Base-by-base conservation (phyloP, 2,329 filamentous ascomycete species). In the Diaporthe humulicola region DNA sequence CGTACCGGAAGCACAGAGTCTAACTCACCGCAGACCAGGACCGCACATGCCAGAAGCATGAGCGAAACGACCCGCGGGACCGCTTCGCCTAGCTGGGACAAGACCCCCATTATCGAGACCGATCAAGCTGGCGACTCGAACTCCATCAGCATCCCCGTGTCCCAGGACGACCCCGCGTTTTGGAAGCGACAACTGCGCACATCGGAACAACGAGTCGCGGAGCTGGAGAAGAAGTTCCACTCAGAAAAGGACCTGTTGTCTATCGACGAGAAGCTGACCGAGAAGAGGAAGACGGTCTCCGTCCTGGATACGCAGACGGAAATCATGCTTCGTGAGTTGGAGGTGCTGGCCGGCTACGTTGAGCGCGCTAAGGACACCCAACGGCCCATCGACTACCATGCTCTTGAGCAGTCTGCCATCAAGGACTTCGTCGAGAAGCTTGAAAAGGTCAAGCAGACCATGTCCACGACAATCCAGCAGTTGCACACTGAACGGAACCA, bases 251-350 rank as follows among this genome's bases (percentile, higher is more conserved):
- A 91, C 74, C 83, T 92, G 33, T 93, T 93, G 84, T 93, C 92
- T 79, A 91, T 97, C 40, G 97, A 97, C 83, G 95, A 93, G 79
- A 96, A 96, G 81, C 87, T 98, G 33, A 89, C 94, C 48, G 96
- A 98, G 84, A 98, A 98, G 86, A 90, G 97, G 74, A 98, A 97
- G 80, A 98, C 97, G 0, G 97, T 99, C 82, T 96, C 96, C 9
- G 94, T 97, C 25, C 88, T 98, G 70, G 96, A 98, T 82, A 96
- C 96, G 0, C 95, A 98, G 84, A 95, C 95, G 69, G 96, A 98
- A 84, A 96, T 98, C 83, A 96, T 98, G 85, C 94, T 98, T 80
- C 93, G 94, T 54, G 95, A 98, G 83, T 88, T 98, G 25, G 95
- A 98, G 81, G 93, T 96, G 50, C 90, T 98, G 80, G 96, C 95